Conservation (phyloP, 768 basidiomycete species). For the Amanita fuliginea region DNA sequence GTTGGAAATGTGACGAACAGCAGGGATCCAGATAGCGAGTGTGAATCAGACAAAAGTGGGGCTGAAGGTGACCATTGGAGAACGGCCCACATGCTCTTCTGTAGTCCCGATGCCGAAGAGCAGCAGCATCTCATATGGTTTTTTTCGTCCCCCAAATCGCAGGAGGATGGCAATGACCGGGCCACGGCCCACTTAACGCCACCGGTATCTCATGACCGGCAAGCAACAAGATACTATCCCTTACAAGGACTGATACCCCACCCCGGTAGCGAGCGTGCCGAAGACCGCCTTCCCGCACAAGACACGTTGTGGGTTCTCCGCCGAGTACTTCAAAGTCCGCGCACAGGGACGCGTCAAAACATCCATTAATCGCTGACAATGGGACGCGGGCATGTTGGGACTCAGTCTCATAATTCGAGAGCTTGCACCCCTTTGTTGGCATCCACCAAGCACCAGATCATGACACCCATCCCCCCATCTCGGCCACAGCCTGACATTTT, state of each 20-base stretch:
- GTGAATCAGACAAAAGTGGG: conserved; percentile 21
- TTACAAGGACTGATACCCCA: not conserved
- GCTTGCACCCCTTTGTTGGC: not conserved
- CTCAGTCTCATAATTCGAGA: not conserved
- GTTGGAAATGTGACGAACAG: not conserved
- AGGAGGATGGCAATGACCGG: not conserved
- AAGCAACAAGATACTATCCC: not conserved
- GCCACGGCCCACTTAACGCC: not conserved
- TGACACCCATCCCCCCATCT: not conserved
- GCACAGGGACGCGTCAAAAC: no score
- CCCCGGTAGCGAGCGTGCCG: not conserved
- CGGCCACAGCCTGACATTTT: no score
- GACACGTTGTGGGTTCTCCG: not conserved
- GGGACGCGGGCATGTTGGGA: not conserved
- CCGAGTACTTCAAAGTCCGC: not conserved
- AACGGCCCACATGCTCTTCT: conserved; percentile 50
- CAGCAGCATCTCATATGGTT: conserved; percentile 3
- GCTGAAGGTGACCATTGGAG: conserved; percentile 42
- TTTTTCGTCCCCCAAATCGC: conserved; percentile 10
- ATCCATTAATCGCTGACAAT: no score
- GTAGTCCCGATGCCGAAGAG: conserved; percentile 8
- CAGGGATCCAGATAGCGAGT: conserved; percentile 16
- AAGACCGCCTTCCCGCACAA: not conserved
- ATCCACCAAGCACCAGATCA: not conserved
- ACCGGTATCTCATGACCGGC: not conserved